Percentiles rank a stretch among this genome's conserved stretches.
Evolutionary conservation across 106 monocot species (phyloP).

Genomic region (Dioscorea alata): DNA sequence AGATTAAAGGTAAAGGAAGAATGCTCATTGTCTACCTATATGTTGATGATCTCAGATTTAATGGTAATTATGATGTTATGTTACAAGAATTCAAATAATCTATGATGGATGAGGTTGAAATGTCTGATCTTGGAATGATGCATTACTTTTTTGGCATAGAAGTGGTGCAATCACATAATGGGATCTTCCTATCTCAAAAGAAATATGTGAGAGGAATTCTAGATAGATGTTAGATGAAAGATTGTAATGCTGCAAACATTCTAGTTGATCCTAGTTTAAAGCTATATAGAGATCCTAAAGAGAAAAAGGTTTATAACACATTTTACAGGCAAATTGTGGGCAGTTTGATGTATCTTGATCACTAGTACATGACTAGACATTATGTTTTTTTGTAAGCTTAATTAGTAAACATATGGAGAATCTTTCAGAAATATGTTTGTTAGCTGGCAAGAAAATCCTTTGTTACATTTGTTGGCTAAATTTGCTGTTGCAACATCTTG

Average conservation of each 20-base stretch:
- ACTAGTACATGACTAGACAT: constrained; percentile 14
- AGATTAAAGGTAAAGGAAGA: not conserved
- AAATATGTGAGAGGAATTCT: not conserved
- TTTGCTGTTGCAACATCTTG: too few relatives aligned
- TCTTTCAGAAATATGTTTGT: constrained; percentile 1
- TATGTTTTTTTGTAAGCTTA: constrained; percentile 8
- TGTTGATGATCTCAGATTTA: constrained; percentile 19
- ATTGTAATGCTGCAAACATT: constrained; percentile 3
- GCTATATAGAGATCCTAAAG: not conserved
- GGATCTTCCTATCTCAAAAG: constrained; percentile 9
- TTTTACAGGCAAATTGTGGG: constrained; percentile 14
- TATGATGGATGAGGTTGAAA: constrained; percentile 19
- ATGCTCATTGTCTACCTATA: constrained; percentile 4
- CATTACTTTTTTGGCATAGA: constrained; percentile 8
- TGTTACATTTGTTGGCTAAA: too few relatives aligned
- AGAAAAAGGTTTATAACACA: constrained; percentile 5
- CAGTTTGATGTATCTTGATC: constrained; percentile 12
- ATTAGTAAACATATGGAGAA: constrained; percentile 7
- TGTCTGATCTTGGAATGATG: not conserved
- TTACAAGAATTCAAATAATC: constrained; percentile 10
- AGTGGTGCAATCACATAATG: not conserved
- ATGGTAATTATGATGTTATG: constrained; percentile 5
- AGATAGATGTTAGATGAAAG: constrained; percentile 6
- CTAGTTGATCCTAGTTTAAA: not conserved
- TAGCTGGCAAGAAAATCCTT: constrained; percentile 1